Evolutionary conservation across 164 flowering plant species (phyloP), one percentile per base, ranked within the genome.

Genomic region (Paratinospora sagittata): DNA sequence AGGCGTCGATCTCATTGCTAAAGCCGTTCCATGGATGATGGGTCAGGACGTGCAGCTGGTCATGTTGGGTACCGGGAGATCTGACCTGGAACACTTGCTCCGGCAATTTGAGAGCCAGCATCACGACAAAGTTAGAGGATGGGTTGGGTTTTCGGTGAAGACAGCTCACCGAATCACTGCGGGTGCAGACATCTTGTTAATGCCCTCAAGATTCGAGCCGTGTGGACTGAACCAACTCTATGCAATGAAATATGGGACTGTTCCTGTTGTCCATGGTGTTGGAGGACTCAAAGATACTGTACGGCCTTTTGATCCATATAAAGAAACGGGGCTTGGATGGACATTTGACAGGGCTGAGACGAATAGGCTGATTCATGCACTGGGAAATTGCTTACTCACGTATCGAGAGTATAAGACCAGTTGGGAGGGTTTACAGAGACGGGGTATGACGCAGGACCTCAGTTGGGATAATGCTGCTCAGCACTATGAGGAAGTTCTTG

Each of bases 141-240:
- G 97, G 99, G 99, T 92, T 14, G 97, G 97, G 0, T 95, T 95
- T 70, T 91, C 97, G 12, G 97, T 95, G 8, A 88, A 84, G 72
- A 81, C 71, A 41, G 89, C 99, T 66, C 99, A 95, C 78, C 77
- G 96, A 62, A 95, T 95, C 69, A 95, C 97, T 30, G 99, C 99
- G 14, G 98, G 97, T 16, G 90, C 88, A 23, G 99, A 95, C 80
- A 81, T 92, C 57, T 71, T 95, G 57, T 90, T 95, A 39, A 92
- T 95, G 97, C 99, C 99, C 57, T 92, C 97, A 19, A 83, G 93
- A 73, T 95, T 95, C 63, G 99, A 95, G 80, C 99, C 97, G 26
- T 95, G 99, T 72, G 99, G 99, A 49, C 77, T 95, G 76, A 95
- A 92, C 77, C 99, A 95, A 82, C 84, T 95, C 1, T 92, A 95